These are phyloP conservation scores for Cerioporus squamosus DNA, from an alignment of 1,284 basidiomycete species.

Conservation along the genomic window DNA sequence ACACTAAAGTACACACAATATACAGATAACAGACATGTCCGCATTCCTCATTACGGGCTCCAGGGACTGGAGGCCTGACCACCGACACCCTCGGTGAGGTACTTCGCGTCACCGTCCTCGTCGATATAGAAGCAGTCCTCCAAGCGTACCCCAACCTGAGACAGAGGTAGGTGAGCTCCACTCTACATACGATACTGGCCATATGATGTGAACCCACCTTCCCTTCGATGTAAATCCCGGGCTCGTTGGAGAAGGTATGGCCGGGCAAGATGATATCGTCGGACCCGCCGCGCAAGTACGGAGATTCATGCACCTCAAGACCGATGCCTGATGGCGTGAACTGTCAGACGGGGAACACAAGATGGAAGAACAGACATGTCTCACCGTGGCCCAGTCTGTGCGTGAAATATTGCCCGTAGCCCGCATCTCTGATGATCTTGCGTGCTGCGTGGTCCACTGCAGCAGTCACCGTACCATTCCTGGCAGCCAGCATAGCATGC, in stretches of 20 bases:
- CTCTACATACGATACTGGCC: too few species aligned
- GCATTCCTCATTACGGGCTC: slow-evolving; percentile 42
- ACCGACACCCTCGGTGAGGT: slow-evolving; percentile 66
- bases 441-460: slow-evolving; percentile 75
- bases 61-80: slow-evolving; percentile 59
- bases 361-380: slow-evolving; percentile 16
- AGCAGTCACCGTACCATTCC: slow-evolving; percentile 53
- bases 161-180: slow-evolving; percentile 1
- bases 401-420: slow-evolving; percentile 71
- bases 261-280: slow-evolving; percentile 60
- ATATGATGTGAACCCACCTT: slow-evolving; percentile 46
- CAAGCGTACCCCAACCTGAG: slow-evolving; percentile 72
- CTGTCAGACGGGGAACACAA: neutral
- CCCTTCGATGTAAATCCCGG: slow-evolving; percentile 81
- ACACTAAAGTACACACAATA: too few species aligned
- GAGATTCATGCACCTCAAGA: slow-evolving; percentile 80
- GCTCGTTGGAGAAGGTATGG: slow-evolving; percentile 84
- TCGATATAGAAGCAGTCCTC: slow-evolving; percentile 84
- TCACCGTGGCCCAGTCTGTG: slow-evolving; percentile 81
- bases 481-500: slow-evolving; percentile 54
- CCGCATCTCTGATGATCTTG: slow-evolving; percentile 46
- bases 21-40: neutral
- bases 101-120: slow-evolving; percentile 53
- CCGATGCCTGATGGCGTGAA: slow-evolving; percentile 66
- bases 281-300: slow-evolving; percentile 77